Evolutionary conservation across 2,329 filamentous ascomycete genomes (phyloP).

Genomic region (Mycosphaerelloides madeirae): DNA sequence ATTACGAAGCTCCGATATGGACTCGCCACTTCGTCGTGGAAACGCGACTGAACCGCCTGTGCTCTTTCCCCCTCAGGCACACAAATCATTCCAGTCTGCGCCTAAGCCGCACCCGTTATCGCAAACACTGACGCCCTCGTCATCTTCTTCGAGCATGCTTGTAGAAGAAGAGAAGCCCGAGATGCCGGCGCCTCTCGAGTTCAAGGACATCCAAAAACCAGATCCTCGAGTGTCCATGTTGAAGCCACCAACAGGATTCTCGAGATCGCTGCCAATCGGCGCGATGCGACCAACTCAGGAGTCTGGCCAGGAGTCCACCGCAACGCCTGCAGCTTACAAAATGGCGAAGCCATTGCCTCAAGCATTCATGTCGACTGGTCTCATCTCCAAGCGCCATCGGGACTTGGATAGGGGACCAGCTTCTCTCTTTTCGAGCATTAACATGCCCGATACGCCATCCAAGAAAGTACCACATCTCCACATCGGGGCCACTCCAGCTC

Average conservation of each 20-base stretch:
- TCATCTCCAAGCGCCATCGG: constrained; percentile 91
- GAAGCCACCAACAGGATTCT: constrained; percentile 56
- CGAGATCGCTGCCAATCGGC: constrained; percentile 69
- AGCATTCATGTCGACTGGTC: constrained; percentile 88
- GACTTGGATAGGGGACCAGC: constrained; percentile 60
- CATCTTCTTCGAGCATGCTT: constrained; percentile 70
- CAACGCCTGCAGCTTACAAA: constrained; percentile 74
- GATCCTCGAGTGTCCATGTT: constrained; percentile 30
- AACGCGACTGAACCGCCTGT: constrained; percentile 62
- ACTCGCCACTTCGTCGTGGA: constrained; percentile 51
- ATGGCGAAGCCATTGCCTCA: constrained; percentile 70
- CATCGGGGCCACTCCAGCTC: constrained; percentile 54
- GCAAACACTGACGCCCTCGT: constrained; percentile 79
- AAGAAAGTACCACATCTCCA: constrained; percentile 77
- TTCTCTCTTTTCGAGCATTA: constrained; percentile 51
- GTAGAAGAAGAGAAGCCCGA: constrained; percentile 53
- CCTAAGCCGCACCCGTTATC: constrained; percentile 73
- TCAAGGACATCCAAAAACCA: neutral
- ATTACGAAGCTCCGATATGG: constrained; percentile 61
- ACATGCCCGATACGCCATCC: constrained; percentile 91
- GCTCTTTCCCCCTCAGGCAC: constrained; percentile 30
- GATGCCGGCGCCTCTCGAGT: neutral
- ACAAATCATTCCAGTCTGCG: constrained; percentile 33
- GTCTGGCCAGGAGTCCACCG: constrained; percentile 49
- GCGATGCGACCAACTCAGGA: constrained; percentile 49